Conservation (phyloP, 208 protist species). For the Trypanosoma congolense region DNA sequence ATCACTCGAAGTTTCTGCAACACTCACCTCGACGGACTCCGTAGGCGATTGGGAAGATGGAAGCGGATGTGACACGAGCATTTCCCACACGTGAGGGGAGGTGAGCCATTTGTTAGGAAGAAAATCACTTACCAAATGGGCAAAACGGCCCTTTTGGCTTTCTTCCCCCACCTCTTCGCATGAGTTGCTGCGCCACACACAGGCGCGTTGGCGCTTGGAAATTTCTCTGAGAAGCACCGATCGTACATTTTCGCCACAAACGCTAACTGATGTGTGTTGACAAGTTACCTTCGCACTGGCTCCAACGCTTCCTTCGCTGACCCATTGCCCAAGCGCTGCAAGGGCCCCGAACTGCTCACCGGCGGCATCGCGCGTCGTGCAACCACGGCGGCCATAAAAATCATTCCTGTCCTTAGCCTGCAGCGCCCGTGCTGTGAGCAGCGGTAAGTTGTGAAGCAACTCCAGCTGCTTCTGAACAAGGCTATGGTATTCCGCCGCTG, state of each 20-base stretch:
- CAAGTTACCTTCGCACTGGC: neutral
- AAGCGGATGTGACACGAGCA: no score
- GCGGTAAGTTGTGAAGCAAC: neutral
- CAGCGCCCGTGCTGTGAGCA: neutral
- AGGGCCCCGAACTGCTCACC: neutral
- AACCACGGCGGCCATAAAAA: neutral
- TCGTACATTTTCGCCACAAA: neutral
- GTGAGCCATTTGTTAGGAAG: no score
- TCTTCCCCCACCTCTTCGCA: no score
- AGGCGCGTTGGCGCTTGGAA: neutral
- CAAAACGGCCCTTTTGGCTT: no score
- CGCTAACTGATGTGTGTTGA: neutral
- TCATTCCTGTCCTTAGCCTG: neutral
- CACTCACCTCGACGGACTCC: no score
- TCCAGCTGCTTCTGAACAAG: neutral
- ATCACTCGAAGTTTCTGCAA: no score
- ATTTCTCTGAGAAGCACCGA: neutral
- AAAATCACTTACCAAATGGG: no score
- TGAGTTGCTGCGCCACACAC: no score
- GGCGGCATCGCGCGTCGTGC: neutral
- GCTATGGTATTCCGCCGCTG: neutral
- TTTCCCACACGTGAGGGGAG: no score
- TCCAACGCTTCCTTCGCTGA: neutral
- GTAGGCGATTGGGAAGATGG: no score
- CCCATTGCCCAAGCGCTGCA: neutral